Evolutionary conservation across 192 early-diverging fungal species (phyloP).

Genomic region (Dissophora globulifera): DNA sequence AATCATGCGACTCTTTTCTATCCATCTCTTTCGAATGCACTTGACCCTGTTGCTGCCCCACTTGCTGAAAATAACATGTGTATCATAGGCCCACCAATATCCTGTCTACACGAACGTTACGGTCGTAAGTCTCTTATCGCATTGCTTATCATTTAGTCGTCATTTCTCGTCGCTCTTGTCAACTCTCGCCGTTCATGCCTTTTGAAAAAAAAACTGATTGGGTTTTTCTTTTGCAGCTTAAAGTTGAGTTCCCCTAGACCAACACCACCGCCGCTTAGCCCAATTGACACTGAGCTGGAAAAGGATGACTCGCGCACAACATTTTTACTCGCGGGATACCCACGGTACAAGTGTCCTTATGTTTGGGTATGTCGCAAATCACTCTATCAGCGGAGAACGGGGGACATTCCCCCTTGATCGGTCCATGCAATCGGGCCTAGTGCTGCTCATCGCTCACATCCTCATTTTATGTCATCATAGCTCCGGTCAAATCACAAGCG

Average conservation of each 20-base stretch:
- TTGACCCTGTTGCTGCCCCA: conserved; percentile 16
- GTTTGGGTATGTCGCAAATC: conserved; percentile 67
- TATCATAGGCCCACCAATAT: conserved; percentile 37
- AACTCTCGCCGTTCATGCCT: too few species aligned
- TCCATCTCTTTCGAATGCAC: conserved; percentile 16
- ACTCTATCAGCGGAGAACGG: too few species aligned
- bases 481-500: conserved; percentile 69
- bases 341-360: conserved; percentile 76
- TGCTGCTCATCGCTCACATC: too few species aligned
- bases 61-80: not conserved
- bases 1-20: conserved; percentile 20
- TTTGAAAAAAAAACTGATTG: too few species aligned
- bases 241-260: conserved; percentile 23
- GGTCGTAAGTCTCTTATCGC: conserved; percentile 24
- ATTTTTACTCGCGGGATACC: conserved; percentile 76
- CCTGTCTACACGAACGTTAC: conserved; percentile 34
- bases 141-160: too few species aligned
- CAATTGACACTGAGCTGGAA: conserved; percentile 52
- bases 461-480: too few species aligned
- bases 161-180: too few species aligned
- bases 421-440: too few species aligned
- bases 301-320: conserved; percentile 64
- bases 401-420: too few species aligned
- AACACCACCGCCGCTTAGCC: conserved; percentile 43
- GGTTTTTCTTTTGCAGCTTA: conserved; percentile 7